Conservation (phyloP, 495 filamentous ascomycete genomes). For the Tuber borchii region DNA sequence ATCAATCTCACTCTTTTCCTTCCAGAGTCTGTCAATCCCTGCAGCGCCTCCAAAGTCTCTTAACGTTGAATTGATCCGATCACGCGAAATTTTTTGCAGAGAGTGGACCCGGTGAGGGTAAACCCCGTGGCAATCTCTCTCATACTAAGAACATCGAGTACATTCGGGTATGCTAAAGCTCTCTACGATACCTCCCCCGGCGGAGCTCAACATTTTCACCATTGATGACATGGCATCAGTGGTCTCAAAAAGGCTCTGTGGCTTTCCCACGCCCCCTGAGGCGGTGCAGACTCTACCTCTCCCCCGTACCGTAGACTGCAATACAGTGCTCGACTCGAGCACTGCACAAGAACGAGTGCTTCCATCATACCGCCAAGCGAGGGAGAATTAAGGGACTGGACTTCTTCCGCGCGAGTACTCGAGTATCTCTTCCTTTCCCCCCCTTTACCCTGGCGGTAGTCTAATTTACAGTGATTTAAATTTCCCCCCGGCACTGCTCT, state of each 20-base stretch:
- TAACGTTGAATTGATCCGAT: neutral
- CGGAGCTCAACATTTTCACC: neutral
- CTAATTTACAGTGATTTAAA: neutral
- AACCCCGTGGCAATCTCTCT: neutral
- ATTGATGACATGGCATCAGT: neutral
- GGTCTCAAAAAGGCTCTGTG: neutral
- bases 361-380: too few relatives aligned
- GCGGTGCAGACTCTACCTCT: neutral
- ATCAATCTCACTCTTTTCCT: slow-evolving; percentile 2
- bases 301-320: neutral
- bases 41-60: neutral
- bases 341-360: too few relatives aligned
- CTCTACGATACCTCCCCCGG: neutral
- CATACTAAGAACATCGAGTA: neutral
- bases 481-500: neutral
- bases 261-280: neutral
- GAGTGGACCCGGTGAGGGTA: neutral
- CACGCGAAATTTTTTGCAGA: neutral
- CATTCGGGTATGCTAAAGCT: neutral
- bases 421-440: neutral
- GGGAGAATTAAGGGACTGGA: too few relatives aligned
- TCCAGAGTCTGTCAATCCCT: neutral
- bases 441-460: neutral
- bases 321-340: too few relatives aligned
- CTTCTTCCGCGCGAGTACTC: too few relatives aligned